These are phyloP conservation scores for Glonium stellatum DNA, from an alignment of 495 filamentous ascomycete species.

Conservation along the genomic window DNA sequence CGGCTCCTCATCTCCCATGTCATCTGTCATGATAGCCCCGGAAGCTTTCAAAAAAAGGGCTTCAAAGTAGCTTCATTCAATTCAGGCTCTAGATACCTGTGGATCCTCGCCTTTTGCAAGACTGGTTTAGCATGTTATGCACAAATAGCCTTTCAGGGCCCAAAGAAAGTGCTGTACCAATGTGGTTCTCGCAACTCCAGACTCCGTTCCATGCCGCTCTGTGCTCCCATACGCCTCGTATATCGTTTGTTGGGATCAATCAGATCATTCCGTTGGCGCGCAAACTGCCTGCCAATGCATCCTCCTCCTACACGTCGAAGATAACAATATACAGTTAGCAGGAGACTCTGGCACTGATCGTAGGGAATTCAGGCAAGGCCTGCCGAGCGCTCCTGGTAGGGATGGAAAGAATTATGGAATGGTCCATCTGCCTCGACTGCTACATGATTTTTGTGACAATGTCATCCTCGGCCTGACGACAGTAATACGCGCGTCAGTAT, in stretches of 20 bases:
- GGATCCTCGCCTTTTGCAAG: not conserved
- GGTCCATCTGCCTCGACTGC: not conserved
- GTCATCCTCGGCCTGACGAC: slow-evolving; percentile 83
- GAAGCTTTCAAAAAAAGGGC: slow-evolving; percentile 4
- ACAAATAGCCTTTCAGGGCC: not conserved
- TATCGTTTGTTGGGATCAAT: slow-evolving; percentile 15
- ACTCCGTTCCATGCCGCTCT: slow-evolving; percentile 13
- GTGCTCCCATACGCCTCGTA: slow-evolving; percentile 3
- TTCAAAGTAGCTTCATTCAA: slow-evolving; percentile 7
- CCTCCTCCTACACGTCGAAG: slow-evolving; percentile 23
- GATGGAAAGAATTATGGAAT: not conserved
- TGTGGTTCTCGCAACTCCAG: slow-evolving; percentile 8
- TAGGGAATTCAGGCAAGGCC: not conserved
- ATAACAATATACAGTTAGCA: slow-evolving; percentile 8
- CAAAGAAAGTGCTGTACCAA: not conserved
- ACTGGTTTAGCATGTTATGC: not conserved
- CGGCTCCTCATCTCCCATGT: not conserved
- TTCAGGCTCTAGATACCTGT: slow-evolving; percentile 1
- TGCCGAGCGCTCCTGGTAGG: not conserved
- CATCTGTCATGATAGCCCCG: slow-evolving; percentile 1
- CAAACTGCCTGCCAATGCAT: slow-evolving; percentile 26
- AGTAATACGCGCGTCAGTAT: slow-evolving; percentile 32
- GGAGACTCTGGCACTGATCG: slow-evolving; percentile 14
- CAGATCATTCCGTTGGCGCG: slow-evolving; percentile 27
- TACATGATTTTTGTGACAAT: slow-evolving; percentile 91